Evolutionary conservation across 1,284 basidiomycete species (phyloP).

Genomic region (Naganishia cerealis): DNA sequence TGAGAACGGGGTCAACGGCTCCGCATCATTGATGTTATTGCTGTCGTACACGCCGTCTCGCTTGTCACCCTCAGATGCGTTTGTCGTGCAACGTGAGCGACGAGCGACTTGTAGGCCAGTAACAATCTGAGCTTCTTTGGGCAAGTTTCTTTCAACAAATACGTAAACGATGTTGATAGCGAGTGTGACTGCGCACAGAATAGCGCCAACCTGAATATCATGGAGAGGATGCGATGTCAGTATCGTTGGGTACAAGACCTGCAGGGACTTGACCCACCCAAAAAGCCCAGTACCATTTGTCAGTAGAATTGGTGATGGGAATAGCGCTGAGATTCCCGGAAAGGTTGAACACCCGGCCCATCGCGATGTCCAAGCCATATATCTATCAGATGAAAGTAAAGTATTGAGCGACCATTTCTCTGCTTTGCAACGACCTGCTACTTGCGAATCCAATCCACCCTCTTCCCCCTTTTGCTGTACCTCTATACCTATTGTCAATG

Average conservation of each 20-base stretch:
- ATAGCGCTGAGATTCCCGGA: slow-evolving; percentile 42
- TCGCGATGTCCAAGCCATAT: slow-evolving; percentile 47
- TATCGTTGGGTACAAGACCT: neutral
- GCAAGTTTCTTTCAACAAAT: slow-evolving; percentile 48
- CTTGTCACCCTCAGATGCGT: neutral
- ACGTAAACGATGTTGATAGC: slow-evolving; percentile 47
- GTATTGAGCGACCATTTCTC: neutral
- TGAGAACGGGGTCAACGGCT: slow-evolving; percentile 31
- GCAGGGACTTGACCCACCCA: slow-evolving; percentile 44
- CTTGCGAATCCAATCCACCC: slow-evolving; percentile 30
- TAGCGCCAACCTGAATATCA: slow-evolving; percentile 41
- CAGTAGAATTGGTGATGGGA: slow-evolving; percentile 51
- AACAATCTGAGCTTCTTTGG: slow-evolving; percentile 39
- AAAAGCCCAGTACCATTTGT: slow-evolving; percentile 51
- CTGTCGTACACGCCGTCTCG: neutral
- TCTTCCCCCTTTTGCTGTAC: slow-evolving; percentile 26
- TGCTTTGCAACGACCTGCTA: neutral
- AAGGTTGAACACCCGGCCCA: slow-evolving; percentile 41
- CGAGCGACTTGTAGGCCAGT: slow-evolving; percentile 37
- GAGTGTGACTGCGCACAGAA: slow-evolving; percentile 44
- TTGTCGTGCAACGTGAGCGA: neutral
- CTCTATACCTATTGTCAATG: slow-evolving; percentile 14
- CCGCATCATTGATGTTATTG: neutral
- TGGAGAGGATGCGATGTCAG: slow-evolving; percentile 5
- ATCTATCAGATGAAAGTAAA: slow-evolving; percentile 31